A percentile compares a stretch with the other conserved stretches of the same genome.
These are phyloP conservation scores for Jacaranda copaia DNA, from an alignment of 257 asterid species.

Conservation along the genomic window DNA sequence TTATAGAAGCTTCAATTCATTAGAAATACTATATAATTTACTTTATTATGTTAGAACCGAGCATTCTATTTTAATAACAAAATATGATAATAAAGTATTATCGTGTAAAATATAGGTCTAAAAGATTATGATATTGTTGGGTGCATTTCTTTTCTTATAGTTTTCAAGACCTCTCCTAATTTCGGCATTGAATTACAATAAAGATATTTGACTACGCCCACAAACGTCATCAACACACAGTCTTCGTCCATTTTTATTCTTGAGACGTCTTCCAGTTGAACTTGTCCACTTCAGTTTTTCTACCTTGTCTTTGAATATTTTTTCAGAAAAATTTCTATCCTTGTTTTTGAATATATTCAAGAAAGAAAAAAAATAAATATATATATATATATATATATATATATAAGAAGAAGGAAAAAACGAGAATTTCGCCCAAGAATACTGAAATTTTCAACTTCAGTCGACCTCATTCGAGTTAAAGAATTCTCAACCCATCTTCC, in stretches of 20 bases:
- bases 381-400: too few relatives aligned
- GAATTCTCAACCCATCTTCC: background rate
- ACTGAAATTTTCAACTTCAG: background rate
- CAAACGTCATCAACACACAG: background rate
- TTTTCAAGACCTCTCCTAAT: background rate
- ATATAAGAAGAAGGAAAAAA: background rate
- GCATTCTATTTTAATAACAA: too few relatives aligned
- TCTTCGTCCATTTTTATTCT: background rate
- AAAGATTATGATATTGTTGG: background rate
- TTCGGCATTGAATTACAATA: background rate
- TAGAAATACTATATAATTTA: too few relatives aligned
- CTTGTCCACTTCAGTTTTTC: background rate
- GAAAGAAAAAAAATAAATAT: background rate
- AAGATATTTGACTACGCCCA: conserved; percentile 3
- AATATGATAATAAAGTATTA: too few relatives aligned
- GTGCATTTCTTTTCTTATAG: background rate
- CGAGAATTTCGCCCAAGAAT: background rate
- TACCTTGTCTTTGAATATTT: too few relatives aligned
- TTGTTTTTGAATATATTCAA: background rate
- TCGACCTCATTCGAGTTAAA: too few relatives aligned
- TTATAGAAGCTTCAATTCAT: too few relatives aligned
- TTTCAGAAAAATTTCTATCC: background rate
- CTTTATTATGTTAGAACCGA: too few relatives aligned
- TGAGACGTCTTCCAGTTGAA: background rate
- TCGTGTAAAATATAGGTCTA: too few relatives aligned